phyloP scores from a whole-genome alignment of 768 basidiomycete genomes.

The Kwoniella pini region DNA sequence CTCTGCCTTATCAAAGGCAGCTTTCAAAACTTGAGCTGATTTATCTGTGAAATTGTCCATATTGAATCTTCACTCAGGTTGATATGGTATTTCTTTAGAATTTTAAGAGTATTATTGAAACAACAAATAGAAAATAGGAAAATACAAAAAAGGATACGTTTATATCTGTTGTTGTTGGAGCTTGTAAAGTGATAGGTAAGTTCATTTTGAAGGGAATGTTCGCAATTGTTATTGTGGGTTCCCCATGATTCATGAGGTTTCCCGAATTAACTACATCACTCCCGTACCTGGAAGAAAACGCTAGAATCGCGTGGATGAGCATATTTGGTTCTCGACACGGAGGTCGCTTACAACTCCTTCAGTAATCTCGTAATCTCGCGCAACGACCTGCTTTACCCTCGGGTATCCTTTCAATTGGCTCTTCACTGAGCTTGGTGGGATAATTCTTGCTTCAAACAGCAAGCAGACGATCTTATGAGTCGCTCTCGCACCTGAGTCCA shows the following conservation, averaged over 20 bases:
- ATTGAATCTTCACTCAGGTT: slow-evolving; percentile 58
- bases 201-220: not conserved
- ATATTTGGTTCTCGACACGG: not conserved
- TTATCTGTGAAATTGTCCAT: slow-evolving; percentile 78
- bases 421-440: too few relatives aligned
- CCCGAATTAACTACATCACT: not conserved
- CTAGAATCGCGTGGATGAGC: slow-evolving; percentile 13
- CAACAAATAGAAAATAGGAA: too few relatives aligned
- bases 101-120: not conserved
- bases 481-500: not conserved
- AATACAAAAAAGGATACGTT: too few relatives aligned
- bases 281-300: slow-evolving; percentile 8
- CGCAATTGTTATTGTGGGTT: slow-evolving; percentile 2
- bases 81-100: not conserved
- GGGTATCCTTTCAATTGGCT: too few relatives aligned
- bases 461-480: not conserved
- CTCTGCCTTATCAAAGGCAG: slow-evolving; percentile 76
- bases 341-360: not conserved
- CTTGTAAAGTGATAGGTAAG: too few relatives aligned
- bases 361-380: not conserved
- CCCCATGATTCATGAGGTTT: slow-evolving; percentile 9
- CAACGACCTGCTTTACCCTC: not conserved
- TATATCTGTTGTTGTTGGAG: too few relatives aligned
- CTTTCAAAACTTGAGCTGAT: slow-evolving; percentile 67
- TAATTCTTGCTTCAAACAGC: not conserved